phyloP scores from a whole-genome alignment of 352 stramenopile genomes.

The Globisporangium yorkense region DNA sequence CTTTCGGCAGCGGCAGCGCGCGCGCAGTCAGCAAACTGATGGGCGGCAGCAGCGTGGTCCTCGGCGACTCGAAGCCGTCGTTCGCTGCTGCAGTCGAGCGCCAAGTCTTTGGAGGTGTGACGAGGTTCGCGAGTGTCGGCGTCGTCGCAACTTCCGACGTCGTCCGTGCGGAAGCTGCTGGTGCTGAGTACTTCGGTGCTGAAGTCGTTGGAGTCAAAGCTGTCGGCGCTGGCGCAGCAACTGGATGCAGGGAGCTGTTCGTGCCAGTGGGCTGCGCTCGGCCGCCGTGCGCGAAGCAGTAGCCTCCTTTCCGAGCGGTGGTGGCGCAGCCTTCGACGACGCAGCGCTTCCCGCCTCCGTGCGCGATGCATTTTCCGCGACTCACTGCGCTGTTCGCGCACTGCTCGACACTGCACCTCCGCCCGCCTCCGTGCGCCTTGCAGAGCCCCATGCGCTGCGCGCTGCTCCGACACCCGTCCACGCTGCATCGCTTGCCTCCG shows the following conservation, averaged over 20 bases:
- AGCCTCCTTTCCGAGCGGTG: slow-evolving; percentile 73
- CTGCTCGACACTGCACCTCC: slow-evolving; percentile 53
- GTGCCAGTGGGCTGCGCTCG: slow-evolving; percentile 9
- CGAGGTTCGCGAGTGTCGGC: background rate
- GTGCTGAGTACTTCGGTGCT: background rate
- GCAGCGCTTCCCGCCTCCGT: slow-evolving; percentile 80
- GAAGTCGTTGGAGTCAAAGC: background rate
- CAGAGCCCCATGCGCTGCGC: slow-evolving; percentile 78
- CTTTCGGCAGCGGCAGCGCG: background rate
- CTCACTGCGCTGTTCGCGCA: slow-evolving; percentile 81
- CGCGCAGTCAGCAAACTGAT: slow-evolving; percentile 9
- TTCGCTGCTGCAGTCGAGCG: slow-evolving; percentile 2
- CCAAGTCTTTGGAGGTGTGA: slow-evolving; percentile 12
- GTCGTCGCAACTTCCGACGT: background rate
- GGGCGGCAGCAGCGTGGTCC: slow-evolving; percentile 4
- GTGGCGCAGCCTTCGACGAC: slow-evolving; percentile 67
- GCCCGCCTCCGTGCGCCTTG: slow-evolving; percentile 80
- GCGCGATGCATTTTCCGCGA: slow-evolving; percentile 77
- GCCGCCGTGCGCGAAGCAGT: slow-evolving; percentile 78
- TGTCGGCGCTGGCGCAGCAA: background rate
- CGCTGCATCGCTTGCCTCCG: slow-evolving; percentile 75
- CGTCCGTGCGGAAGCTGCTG: too few species aligned
- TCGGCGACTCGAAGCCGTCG: slow-evolving; percentile 4
- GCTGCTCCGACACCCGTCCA: slow-evolving; percentile 66
- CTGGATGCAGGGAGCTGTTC: background rate